These are phyloP conservation scores for Pseudohyphozyma bogoriensis DNA, from an alignment of 768 basidiomycete species.

Conservation along the genomic window DNA sequence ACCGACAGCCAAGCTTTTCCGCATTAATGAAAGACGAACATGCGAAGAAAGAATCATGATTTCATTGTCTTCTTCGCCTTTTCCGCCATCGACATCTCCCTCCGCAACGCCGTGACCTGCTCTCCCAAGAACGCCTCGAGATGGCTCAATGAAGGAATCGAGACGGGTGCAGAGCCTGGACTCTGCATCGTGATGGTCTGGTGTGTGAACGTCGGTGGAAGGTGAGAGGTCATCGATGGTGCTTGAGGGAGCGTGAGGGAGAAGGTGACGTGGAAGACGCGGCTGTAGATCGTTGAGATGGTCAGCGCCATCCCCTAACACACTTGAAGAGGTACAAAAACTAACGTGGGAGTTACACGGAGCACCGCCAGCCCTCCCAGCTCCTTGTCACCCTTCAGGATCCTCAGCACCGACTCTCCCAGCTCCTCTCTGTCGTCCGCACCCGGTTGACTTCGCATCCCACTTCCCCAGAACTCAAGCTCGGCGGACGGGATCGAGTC, in stretches of 20 bases:
- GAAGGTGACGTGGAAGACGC: conserved; percentile 10
- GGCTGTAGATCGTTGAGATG: neutral
- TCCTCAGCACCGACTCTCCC: neutral
- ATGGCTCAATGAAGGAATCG: conserved; percentile 8
- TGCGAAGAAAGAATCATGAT: too few species aligned
- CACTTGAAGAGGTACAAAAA: neutral
- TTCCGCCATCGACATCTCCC: neutral
- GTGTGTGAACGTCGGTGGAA: neutral
- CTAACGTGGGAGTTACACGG: neutral
- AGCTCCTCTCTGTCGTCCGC: neutral
- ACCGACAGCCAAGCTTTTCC: too few species aligned
- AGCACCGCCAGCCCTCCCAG: conserved; percentile 17
- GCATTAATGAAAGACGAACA: too few species aligned
- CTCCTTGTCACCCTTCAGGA: conserved; percentile 3
- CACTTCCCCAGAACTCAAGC: too few species aligned
- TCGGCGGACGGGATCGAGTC: too few species aligned
- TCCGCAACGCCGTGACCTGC: neutral
- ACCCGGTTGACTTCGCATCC: too few species aligned
- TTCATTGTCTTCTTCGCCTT: neutral
- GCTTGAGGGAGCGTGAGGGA: conserved; percentile 16
- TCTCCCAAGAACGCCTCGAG: conserved; percentile 8
- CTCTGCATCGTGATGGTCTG: conserved; percentile 4
- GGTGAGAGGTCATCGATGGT: neutral
- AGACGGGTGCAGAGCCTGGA: conserved; percentile 5
- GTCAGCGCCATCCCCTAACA: neutral